phyloP scores from a whole-genome alignment of 495 filamentous ascomycete species.

The Penicillium daleae region DNA sequence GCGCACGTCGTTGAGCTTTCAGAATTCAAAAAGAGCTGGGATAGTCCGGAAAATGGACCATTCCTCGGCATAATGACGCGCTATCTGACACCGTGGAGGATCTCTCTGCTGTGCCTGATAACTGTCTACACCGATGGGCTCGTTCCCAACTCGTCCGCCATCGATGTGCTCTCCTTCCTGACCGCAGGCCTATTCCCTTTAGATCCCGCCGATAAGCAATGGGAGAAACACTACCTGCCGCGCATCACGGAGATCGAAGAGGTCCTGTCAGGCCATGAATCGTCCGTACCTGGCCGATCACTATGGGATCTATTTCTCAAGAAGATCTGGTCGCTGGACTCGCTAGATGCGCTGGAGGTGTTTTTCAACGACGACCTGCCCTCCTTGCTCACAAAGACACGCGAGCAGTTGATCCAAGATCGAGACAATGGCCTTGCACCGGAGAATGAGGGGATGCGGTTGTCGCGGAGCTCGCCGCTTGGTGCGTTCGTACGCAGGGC shows the following conservation, averaged over 20 bases:
- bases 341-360: conserved; percentile 71
- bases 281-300: conserved; percentile 74
- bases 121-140: conserved; percentile 75
- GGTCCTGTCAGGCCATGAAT: conserved; percentile 60
- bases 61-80: conserved; percentile 61
- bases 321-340: conserved; percentile 84
- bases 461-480: conserved; percentile 73
- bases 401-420: conserved; percentile 55
- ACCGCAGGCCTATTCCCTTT: conserved; percentile 68
- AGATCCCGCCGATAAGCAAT: conserved; percentile 41
- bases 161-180: conserved; percentile 88
- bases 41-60: conserved; percentile 21
- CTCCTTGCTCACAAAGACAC: conserved; percentile 61
- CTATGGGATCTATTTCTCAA: conserved; percentile 85
- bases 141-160: conserved; percentile 72
- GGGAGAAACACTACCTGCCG: conserved; percentile 53
- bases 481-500: conserved; percentile 82
- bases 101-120: conserved; percentile 79
- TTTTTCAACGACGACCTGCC: conserved; percentile 63
- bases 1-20: conserved; percentile 5
- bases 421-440: conserved; percentile 53
- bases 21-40: neutral
- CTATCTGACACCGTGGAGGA: conserved; percentile 83
- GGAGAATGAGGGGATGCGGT: conserved; percentile 49
- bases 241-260: conserved; percentile 70